phyloP scores from a whole-genome alignment of 1,284 basidiomycete genomes.

The Ustilago lituana region DNA sequence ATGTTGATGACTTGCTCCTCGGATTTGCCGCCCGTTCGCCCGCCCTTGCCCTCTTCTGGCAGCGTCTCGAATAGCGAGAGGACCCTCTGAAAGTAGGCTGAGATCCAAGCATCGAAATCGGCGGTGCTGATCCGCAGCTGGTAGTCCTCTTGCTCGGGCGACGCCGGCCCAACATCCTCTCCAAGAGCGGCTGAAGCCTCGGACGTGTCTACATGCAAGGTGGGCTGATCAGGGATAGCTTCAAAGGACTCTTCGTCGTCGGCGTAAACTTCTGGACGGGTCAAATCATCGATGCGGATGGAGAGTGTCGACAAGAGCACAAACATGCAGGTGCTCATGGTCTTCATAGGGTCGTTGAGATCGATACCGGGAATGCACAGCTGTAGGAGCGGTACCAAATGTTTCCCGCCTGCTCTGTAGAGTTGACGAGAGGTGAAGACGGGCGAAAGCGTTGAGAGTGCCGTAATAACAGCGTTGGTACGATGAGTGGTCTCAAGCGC shows the following conservation, averaged over 20 bases:
- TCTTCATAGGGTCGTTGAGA: slow-evolving; percentile 93
- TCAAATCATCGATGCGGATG: slow-evolving; percentile 83
- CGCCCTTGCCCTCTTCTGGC: slow-evolving; percentile 81
- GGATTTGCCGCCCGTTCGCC: slow-evolving; percentile 83
- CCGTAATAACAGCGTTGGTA: slow-evolving; percentile 76
- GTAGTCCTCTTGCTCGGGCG: slow-evolving; percentile 70
- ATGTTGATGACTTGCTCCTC: slow-evolving; percentile 85
- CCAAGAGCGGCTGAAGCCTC: background rate
- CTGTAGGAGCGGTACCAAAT: slow-evolving; percentile 86
- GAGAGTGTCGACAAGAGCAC: slow-evolving; percentile 81
- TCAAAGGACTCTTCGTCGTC: slow-evolving; percentile 40
- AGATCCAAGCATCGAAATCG: slow-evolving; percentile 90
- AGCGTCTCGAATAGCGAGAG: slow-evolving; percentile 89
- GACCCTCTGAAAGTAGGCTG: slow-evolving; percentile 84
- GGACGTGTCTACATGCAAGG: slow-evolving; percentile 42
- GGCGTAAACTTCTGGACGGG: slow-evolving; percentile 62
- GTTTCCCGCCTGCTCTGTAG: slow-evolving; percentile 85
- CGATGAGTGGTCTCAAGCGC: slow-evolving; percentile 70
- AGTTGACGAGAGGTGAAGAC: slow-evolving; percentile 81
- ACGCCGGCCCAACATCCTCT: slow-evolving; percentile 9
- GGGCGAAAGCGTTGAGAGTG: slow-evolving; percentile 81
- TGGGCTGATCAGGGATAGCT: slow-evolving; percentile 21
- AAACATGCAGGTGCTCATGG: slow-evolving; percentile 78
- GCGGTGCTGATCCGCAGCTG: slow-evolving; percentile 72
- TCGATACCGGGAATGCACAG: slow-evolving; percentile 91